Evolutionary conservation across 148 eudicot genomes (phyloP), one percentile per base, ranked within the genome.

Genomic region (Rhododendron ovatum): DNA sequence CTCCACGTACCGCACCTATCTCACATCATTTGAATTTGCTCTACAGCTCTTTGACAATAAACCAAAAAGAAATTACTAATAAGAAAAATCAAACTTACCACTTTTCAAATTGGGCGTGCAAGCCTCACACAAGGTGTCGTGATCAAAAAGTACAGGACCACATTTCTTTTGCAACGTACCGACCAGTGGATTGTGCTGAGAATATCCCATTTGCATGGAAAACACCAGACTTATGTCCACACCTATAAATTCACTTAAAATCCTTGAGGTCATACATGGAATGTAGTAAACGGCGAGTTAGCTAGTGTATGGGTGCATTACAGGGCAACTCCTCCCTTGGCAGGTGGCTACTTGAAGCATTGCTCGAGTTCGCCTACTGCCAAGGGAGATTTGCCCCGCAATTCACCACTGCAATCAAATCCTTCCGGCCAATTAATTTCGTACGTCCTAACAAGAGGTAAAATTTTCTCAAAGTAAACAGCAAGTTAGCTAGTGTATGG

Each of bases 261-360:
- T 6, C 78, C 39, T 28, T 26, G 22, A 67, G 28, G 2, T 18
- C 18, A 30, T 28, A 47, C 78, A 67, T 47, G n/a, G n/a, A 59
- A 20, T n/a, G 7, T 26, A 47, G 67, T 1, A n/a, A 7, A 61
- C 24, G 12, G 17, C 0, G 61, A 5, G 20, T 55, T 80, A 65
- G 73, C 73, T 65, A 9, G 73, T 65, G 73, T 57, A 47, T 85
- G 85, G 67, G 76, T 90, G 88, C 87, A 93, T 93, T 91, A 88
- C 91, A n/a, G 95, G 93, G 93, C 90, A 91, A 90, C n/a, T 82
- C 86, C 90, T 92, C 59, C 87, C 35, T 88, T 85, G 77, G 82
- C 89, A 85, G 85, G 61, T 5, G n/a, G 82, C 85, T 8, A 53
- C 74, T 86, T 39, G 4, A 30, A n/a, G 8, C 61, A 55, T 55